phyloP scores from a whole-genome alignment of 352 stramenopile species.

The Globisporangium mamillatum region DNA sequence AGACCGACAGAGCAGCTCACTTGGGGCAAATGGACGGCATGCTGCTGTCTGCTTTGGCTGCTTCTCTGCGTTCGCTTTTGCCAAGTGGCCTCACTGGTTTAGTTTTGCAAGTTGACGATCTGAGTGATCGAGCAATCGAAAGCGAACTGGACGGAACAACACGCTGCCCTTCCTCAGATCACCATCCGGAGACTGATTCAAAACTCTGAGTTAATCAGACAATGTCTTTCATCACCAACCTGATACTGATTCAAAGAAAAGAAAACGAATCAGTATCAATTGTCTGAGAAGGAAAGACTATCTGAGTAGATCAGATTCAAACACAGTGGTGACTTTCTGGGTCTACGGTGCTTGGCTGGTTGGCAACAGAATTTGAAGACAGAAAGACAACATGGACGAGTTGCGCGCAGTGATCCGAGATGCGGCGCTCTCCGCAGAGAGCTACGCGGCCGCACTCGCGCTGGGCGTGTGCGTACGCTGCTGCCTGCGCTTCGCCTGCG shows the following conservation, averaged over 20 bases:
- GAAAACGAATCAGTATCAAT: too few relatives aligned
- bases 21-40: conserved; percentile 76
- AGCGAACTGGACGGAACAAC: neutral
- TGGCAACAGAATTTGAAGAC: neutral
- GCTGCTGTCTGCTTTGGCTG: neutral
- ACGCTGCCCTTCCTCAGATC: too few relatives aligned
- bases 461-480: conserved; percentile 62
- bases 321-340: neutral
- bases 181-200: too few relatives aligned
- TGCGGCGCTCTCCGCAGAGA: conserved; percentile 30
- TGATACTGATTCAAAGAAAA: too few relatives aligned
- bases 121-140: neutral
- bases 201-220: too few relatives aligned
- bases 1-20: conserved; percentile 21
- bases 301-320: too few relatives aligned
- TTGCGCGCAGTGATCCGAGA: conserved; percentile 16
- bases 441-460: conserved; percentile 21
- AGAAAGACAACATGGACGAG: conserved; percentile 24
- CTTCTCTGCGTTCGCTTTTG: neutral
- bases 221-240: too few relatives aligned
- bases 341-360: neutral
- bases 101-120: neutral
- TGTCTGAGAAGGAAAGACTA: too few relatives aligned
- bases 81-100: neutral
- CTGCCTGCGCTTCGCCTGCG: conserved; percentile 55